Evolutionary conservation across 768 basidiomycete genomes (phyloP).

Genomic region (Clitopilus hobsonii): DNA sequence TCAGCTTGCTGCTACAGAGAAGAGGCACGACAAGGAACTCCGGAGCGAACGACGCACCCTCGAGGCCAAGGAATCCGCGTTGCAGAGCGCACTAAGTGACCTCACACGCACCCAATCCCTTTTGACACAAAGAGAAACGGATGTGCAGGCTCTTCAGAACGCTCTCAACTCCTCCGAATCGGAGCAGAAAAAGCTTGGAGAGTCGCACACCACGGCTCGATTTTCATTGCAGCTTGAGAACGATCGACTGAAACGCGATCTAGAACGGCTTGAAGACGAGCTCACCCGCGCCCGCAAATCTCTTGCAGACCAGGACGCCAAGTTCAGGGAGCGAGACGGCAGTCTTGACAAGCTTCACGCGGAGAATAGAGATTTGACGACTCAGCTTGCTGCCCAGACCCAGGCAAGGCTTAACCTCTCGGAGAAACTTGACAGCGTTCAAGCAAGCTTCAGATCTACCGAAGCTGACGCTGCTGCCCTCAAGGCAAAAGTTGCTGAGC

Average conservation of each 20-base stretch:
- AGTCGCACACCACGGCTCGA: conserved; percentile 75
- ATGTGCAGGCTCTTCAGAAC: conserved; percentile 67
- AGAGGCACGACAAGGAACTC: conserved; percentile 57
- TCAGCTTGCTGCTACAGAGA: conserved; percentile 53
- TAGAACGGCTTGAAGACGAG: conserved; percentile 78
- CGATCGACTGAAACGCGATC: conserved; percentile 80
- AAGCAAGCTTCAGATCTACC: conserved; percentile 54
- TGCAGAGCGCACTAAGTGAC: conserved; percentile 59
- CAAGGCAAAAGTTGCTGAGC: conserved; percentile 60
- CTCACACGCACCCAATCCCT: conserved; percentile 59
- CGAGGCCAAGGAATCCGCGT: conserved; percentile 66
- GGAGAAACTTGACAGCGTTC: conserved; percentile 81
- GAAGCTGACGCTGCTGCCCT: conserved; percentile 64
- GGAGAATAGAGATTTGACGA: conserved; percentile 76
- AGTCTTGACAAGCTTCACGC: conserved; percentile 71
- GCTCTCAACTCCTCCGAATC: conserved; percentile 69
- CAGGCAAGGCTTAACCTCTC: conserved; percentile 82
- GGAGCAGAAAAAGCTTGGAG: conserved; percentile 77
- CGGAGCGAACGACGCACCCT: conserved; percentile 58
- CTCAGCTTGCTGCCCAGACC: conserved; percentile 77
- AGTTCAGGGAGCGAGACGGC: conserved; percentile 64
- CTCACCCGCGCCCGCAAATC: conserved; percentile 67
- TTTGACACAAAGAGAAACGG: conserved; percentile 68
- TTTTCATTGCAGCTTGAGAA: conserved; percentile 89
- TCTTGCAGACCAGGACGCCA: conserved; percentile 59